These are phyloP conservation scores for Gossypium schwendimanii DNA, from an alignment of 441 rosid species.

Conservation along the genomic window DNA sequence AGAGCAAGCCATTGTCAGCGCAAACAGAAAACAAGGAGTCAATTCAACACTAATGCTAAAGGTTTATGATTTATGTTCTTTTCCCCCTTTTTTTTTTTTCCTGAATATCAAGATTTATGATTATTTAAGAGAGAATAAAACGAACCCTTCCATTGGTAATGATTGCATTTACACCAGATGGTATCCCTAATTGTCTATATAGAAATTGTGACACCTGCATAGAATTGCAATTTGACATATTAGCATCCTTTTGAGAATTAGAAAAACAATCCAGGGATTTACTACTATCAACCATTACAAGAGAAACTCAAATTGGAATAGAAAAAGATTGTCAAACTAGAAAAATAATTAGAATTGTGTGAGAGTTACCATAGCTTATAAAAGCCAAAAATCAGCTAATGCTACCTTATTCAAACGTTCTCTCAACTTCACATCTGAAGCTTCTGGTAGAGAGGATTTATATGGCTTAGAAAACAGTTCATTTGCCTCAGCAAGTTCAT, in stretches of 20 bases:
- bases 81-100: no score
- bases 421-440: constrained; percentile 37
- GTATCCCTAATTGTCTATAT: constrained; percentile 58
- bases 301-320: not conserved
- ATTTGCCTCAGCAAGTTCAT: constrained; percentile 70
- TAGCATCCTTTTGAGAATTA: constrained; percentile 15
- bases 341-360: not conserved
- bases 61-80: not conserved
- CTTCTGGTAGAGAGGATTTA: constrained; percentile 43
- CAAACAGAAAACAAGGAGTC: not conserved
- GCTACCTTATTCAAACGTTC: constrained; percentile 55
- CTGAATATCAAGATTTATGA: no score
- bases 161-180: constrained; percentile 60
- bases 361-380: not conserved
- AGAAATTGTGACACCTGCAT: constrained; percentile 65
- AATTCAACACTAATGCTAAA: not conserved
- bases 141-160: constrained; percentile 96
- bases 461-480: constrained; percentile 56
- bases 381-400: not conserved
- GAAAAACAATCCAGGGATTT: constrained; percentile 12
- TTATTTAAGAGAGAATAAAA: constrained; percentile 4
- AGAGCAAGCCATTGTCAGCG: not conserved
- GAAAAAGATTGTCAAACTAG: not conserved
- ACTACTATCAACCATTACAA: not conserved
- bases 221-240: constrained; percentile 15